These are phyloP conservation scores for Elsinoe ampelina DNA, from an alignment of 2,329 filamentous ascomycete genomes.

Conservation along the genomic window DNA sequence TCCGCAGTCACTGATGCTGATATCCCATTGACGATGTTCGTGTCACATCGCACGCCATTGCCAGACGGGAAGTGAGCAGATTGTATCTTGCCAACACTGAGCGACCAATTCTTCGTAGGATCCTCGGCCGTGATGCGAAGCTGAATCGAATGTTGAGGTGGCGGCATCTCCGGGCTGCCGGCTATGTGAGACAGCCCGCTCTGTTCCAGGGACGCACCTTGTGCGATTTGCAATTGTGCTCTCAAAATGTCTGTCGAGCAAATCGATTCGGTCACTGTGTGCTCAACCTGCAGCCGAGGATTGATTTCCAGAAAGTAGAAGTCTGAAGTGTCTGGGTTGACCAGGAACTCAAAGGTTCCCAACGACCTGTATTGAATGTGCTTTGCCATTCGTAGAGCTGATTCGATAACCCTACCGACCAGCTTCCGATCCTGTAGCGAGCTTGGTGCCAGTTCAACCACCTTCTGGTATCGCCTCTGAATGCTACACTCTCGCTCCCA, in stretches of 20 bases:
- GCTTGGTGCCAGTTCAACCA: conserved; percentile 52
- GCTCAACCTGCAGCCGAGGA: conserved; percentile 52
- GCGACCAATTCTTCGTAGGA: conserved; percentile 42
- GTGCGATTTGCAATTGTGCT: conserved; percentile 45
- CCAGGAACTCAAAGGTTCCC: conserved; percentile 57
- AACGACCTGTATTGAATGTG: conserved; percentile 47
- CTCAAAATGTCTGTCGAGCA: conserved; percentile 46
- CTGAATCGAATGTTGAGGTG: conserved; percentile 43
- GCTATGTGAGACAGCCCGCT: conserved; percentile 26
- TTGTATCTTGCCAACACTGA: conserved; percentile 52
- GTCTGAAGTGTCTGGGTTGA: conserved; percentile 39
- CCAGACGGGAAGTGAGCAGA: conserved; percentile 47
- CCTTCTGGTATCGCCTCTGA: conserved; percentile 52
- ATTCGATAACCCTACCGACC: conserved; percentile 42
- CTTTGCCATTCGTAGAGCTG: conserved; percentile 45
- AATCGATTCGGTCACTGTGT: conserved; percentile 52
- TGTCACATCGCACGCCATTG: conserved; percentile 50
- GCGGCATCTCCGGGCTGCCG: conserved; percentile 21
- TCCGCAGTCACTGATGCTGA: conserved; percentile 41
- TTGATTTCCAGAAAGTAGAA: conserved; percentile 55
- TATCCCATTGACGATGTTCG: conserved; percentile 37
- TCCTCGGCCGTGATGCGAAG: conserved; percentile 51
- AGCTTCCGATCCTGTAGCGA: conserved; percentile 38
- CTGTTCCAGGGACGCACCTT: conserved; percentile 37
- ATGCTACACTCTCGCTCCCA: conserved; percentile 55